Conservation (phyloP, 345 rosid species). For the Pelargonium nanum region DNA sequence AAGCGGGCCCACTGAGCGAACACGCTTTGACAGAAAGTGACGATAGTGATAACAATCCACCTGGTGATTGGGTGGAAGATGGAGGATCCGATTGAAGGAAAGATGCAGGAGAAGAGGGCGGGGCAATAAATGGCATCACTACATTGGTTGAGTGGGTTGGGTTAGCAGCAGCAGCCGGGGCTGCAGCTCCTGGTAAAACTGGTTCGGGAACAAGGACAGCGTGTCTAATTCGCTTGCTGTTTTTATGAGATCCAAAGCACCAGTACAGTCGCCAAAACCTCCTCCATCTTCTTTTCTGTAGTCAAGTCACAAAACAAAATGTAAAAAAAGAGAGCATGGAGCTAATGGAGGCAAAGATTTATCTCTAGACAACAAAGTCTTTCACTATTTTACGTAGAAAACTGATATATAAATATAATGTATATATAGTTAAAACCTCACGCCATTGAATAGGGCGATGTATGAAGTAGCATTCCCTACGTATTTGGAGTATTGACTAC, state of each 20-base stretch:
- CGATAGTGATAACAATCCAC: conserved; percentile 46
- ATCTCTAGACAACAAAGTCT: no score
- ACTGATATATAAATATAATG: background rate
- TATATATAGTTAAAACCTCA: conserved; percentile 15
- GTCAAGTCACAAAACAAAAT: conserved; percentile 11
- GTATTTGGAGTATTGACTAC: no score
- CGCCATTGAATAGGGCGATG: no score
- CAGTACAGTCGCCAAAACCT: conserved; percentile 67
- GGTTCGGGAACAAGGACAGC: conserved; percentile 74
- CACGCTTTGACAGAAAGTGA: conserved; percentile 39
- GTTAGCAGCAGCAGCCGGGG: conserved; percentile 23
- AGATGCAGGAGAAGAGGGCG: conserved; percentile 93
- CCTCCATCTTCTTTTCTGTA: conserved; percentile 82
- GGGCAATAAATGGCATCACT: conserved; percentile 67
- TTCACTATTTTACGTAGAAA: background rate
- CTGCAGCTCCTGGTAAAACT: conserved; percentile 27
- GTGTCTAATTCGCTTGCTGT: conserved; percentile 66
- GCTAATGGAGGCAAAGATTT: background rate
- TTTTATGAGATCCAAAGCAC: conserved; percentile 73
- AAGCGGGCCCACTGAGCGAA: conserved; percentile 60
- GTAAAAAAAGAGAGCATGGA: no score
- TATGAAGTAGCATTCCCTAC: no score
- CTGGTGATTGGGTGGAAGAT: conserved; percentile 67
- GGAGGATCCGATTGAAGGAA: conserved; percentile 83
- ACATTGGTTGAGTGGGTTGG: conserved; percentile 35